Conservation (phyloP, 495 filamentous ascomycete genomes). For the Penicillium egyptiacum region DNA sequence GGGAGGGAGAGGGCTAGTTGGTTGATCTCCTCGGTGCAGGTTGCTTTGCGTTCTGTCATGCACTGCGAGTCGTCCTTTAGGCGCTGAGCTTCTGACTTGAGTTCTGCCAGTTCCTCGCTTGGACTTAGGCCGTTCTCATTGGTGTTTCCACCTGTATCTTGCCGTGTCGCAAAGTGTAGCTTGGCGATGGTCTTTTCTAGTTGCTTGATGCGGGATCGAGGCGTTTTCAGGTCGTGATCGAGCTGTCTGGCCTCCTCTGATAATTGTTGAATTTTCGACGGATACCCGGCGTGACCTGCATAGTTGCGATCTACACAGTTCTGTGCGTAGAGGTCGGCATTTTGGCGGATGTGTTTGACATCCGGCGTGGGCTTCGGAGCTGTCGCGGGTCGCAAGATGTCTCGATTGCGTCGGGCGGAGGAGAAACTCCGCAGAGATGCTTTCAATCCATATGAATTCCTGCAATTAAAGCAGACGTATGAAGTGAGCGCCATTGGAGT, state of each 20-base stretch:
- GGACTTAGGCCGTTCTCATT: slow-evolving; percentile 3
- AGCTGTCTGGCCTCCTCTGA: slow-evolving; percentile 62
- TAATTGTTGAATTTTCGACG: slow-evolving; percentile 66
- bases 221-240: slow-evolving; percentile 39
- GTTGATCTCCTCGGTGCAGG: slow-evolving; percentile 65
- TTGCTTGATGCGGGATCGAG: slow-evolving; percentile 42
- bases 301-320: slow-evolving; percentile 90
- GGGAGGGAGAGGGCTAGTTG: slow-evolving; percentile 76
- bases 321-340: slow-evolving; percentile 70
- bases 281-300: slow-evolving; percentile 59
- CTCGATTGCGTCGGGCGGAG: slow-evolving; percentile 26
- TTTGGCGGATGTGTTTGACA: slow-evolving; percentile 84
- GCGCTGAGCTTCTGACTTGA: slow-evolving; percentile 62
- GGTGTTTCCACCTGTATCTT: slow-evolving; percentile 14
- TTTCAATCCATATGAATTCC: slow-evolving; percentile 15
- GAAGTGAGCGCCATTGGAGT: slow-evolving; percentile 29
- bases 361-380: slow-evolving; percentile 80
- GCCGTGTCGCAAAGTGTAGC: slow-evolving; percentile 30
- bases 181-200: slow-evolving; percentile 44
- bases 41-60: slow-evolving; percentile 59
- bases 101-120: slow-evolving; percentile 23
- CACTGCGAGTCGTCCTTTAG: slow-evolving; percentile 65
- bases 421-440: slow-evolving; percentile 33
- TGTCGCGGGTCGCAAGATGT: slow-evolving; percentile 57
- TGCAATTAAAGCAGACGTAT: slow-evolving; percentile 45